Evolutionary conservation across 345 rosid genomes (phyloP).

Genomic region (Raphanus raphanistrum): DNA sequence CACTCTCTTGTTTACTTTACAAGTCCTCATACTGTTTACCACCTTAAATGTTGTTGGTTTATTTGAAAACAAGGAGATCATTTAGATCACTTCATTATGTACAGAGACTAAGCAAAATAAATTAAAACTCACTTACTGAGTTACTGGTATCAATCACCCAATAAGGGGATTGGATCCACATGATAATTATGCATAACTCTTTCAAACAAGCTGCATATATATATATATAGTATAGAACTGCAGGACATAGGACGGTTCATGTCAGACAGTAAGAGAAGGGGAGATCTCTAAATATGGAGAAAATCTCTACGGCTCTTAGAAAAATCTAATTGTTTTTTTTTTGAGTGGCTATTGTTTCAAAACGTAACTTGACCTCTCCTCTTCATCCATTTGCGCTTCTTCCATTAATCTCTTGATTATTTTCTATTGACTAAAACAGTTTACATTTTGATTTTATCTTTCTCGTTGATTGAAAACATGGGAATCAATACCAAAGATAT

Average conservation of each 20-base stretch:
- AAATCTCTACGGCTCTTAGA: background rate
- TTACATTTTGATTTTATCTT: background rate
- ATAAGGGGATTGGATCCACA: background rate
- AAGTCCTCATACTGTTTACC: background rate
- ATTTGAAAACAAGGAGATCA: background rate
- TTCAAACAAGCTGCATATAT: background rate
- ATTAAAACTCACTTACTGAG: constrained; percentile 13
- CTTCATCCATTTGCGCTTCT: background rate
- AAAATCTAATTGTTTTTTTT: background rate
- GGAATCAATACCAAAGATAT: background rate
- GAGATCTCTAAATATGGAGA: background rate
- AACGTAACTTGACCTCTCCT: background rate
- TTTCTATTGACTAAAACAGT: background rate
- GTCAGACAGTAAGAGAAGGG: background rate
- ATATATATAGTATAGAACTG: background rate
- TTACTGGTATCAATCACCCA: background rate
- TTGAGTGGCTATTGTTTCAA: background rate
- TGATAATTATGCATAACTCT: background rate
- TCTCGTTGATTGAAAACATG: background rate
- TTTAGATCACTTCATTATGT: constrained; percentile 2
- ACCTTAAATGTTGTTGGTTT: background rate
- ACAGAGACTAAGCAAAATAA: background rate
- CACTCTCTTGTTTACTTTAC: background rate
- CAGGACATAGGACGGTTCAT: background rate
- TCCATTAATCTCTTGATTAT: background rate